phyloP scores from a whole-genome alignment of 345 rosid species.

The Gossypium longicalyx region DNA sequence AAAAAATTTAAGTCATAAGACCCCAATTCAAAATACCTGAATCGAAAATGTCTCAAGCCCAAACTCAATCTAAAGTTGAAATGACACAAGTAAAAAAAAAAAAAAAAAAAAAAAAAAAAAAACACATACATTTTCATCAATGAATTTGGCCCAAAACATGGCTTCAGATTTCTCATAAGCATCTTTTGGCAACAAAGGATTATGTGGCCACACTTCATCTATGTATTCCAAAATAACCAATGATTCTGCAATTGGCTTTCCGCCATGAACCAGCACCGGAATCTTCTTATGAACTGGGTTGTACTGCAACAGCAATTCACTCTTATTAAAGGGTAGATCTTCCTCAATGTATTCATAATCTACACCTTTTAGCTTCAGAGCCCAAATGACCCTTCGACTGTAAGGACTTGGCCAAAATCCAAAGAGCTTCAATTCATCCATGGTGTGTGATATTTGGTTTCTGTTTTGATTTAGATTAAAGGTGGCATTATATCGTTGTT shows the following conservation, averaged over 20 bases:
- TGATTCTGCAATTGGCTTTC: conserved; percentile 11
- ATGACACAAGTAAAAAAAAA: no score
- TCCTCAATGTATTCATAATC: conserved; percentile 2
- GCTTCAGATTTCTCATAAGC: background rate
- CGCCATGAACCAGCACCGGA: conserved; percentile 14
- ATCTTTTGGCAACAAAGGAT: background rate
- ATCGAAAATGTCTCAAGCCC: no score
- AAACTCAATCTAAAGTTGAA: no score
- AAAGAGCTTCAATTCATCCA: conserved; percentile 15
- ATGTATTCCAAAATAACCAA: conserved; percentile 10
- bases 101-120: no score
- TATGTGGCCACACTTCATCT: conserved; percentile 1
- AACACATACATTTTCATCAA: background rate
- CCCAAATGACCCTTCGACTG: conserved; percentile 12
- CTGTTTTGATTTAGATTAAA: background rate
- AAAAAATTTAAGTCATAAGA: no score
- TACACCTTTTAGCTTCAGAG: conserved; percentile 14
- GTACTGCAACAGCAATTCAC: conserved; percentile 1
- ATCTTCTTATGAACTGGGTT: conserved; percentile 8
- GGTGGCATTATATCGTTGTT: background rate
- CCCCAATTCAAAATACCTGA: no score
- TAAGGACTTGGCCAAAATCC: conserved; percentile 14
- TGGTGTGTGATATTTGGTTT: background rate
- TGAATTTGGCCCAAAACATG: conserved; percentile 9
- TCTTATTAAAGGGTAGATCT: conserved; percentile 5